Evolutionary conservation across 345 rosid species (phyloP), one percentile per base, ranked within the genome.

Genomic region (Acer yangbiense): DNA sequence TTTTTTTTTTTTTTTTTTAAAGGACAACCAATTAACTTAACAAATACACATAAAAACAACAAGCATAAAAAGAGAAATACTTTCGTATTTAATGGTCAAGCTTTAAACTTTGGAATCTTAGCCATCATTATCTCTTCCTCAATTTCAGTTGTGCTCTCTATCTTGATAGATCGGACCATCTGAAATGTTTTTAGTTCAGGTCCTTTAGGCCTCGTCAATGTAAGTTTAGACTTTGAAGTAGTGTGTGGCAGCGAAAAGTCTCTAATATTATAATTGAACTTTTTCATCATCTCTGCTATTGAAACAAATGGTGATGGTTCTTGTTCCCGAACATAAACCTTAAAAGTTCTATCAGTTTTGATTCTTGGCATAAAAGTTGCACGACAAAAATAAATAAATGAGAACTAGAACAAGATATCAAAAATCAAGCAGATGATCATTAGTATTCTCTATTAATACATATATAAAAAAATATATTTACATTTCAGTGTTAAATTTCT

Each of bases 121-220:
- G 97, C 91, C 95, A 96, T 85, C 95, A 96, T n/a, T n/a, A n/a
- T 89, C 89, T 96, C 99, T 87, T 94, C 99, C 83, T 96, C 98
- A 74, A 96, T 87, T 83, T 96, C 98, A 1, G 91, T 90, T 20
- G 90, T 83, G 79, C 98, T 94, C 89, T 92, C 94, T 73, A 91
- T 80, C 83, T 65, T 89, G 60, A 91, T 89, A 16, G 91, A 79
- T 48, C 98, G 98, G 74, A 87, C 88, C 21, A 98, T 83, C 82
- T 96, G 98, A 74, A 94, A 76, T 78, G 99, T 94, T 87, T 89
- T 97, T 71, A 96, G 79, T 41, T 91, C 99, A 7, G 97, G 99
- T 75, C 92, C 97, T 86, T 92, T 94, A 0, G 98, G 27, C 27
- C 27, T 25, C 27, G 27, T 96, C 85, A 96, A 84, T 71, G 87